Evolutionary conservation across 805 yeast species (phyloP), one percentile per base, ranked within the genome.

Genomic region (Brettanomyces anomalus): DNA sequence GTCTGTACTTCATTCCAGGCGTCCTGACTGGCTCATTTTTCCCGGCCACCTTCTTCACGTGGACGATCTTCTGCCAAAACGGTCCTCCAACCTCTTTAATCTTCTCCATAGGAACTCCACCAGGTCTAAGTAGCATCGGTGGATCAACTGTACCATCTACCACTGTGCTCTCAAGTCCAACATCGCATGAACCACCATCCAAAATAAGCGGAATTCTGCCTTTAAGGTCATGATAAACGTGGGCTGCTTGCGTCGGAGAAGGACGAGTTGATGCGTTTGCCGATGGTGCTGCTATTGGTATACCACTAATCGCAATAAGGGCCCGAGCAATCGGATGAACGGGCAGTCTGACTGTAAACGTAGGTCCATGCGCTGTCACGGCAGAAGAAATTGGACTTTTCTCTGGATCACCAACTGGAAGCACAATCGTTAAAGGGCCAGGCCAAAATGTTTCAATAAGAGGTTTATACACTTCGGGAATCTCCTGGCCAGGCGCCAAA

Each of bases 1-100:
- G 98, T 51, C 85, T 79, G 59, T 93, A 93, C 57, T 93, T 93
- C 98, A 93, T 93, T 0, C 98, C 98, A 0, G 98, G 98, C 0
- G 98, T 93, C 52, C 84, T 74, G 0, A 84, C 94, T 1, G 79
- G 72, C 49, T 86, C 97, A 17, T 54, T 33, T 28, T 68, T 64
- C 16, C 79, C 84, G 1, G 86, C 86, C 19, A 33, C 20, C 49
- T 72, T 74, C 50, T 77, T 81, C 7, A 85, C 88, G 4, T 84
- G 64, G 5, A 75, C 61, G 2, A 85, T 74, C 39, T 77, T 60
- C 5, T 60, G 53, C 97, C 97, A 89, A 11, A 43, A 55, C 2
- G 57, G 61, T 0, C 96, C 96, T 0, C 95, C 95, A 36, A 60
- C 62, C 41, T 62, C 49, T 37, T 67, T 64, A 26, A 93, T 80